Evolutionary conservation across 306 rosid species (phyloP), one percentile per base, ranked within the genome.

Genomic region (Alnus glutinosa): DNA sequence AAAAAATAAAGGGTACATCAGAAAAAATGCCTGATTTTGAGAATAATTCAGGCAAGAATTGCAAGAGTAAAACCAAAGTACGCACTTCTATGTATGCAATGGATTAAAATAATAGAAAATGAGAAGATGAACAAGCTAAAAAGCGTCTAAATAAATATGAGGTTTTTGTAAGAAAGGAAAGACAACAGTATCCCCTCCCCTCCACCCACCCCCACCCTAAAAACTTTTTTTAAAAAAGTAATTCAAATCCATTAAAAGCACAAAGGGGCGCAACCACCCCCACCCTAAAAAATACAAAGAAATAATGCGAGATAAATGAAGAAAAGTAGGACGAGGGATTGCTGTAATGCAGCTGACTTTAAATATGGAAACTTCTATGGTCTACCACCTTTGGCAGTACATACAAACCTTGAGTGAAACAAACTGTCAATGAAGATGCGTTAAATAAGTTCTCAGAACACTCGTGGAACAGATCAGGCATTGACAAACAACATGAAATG

Each of bases 1-100:
- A 15, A 46, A 61, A 34, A 39, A 61, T 23, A 28, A 50, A 39
- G 14, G 23, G 2, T 28, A 76, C 12, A 19, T 5, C 10, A 74
- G 12, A 73, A 66, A 55, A 48, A 32, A 54, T 3, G 79, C 57
- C 23, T 6, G 3, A 75, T 19, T 68, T 50, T 68, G 71, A 19
- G 47, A 54, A 48, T 66, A 63, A 64, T 47, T 54, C 77, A 50
- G n/a, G 19, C 12, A 70, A 39, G 66, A 72, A 63, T 46, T 2
- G 52, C 9, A 12, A 28, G 55, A 68, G 71, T 34, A 51, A 36
- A 8, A 72, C 6, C 49, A 6, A 4, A 62, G 47, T 67, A 23
- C 12, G 7, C 64, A 58, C 36, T 58, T 42, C 39, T 73, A 14
- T 28, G 46, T 51, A 19, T 39, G 71, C 0, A 67, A 67, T 39